Conservation (phyloP, 1,284 basidiomycete genomes). For the Microbotryum saponariae region DNA sequence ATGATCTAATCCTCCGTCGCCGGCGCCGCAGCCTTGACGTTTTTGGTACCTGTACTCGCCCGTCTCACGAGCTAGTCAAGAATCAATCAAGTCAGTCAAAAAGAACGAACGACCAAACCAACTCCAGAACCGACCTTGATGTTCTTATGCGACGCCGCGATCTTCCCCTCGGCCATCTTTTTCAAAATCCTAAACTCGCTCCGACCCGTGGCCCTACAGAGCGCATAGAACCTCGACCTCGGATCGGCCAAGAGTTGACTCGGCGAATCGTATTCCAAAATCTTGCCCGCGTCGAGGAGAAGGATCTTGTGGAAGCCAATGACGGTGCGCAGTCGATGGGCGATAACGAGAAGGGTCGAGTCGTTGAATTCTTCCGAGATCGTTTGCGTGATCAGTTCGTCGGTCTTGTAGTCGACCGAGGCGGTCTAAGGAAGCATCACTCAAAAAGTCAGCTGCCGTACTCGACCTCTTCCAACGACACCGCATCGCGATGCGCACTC, state of each 20-base stretch:
- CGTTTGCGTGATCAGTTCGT: conserved; percentile 63
- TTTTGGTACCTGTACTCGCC: too few relatives aligned
- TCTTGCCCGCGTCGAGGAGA: conserved; percentile 40
- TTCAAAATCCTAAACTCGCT: conserved; percentile 26
- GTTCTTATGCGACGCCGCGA: conserved; percentile 19
- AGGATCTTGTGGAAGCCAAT: conserved; percentile 44
- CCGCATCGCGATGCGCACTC: conserved; percentile 5
- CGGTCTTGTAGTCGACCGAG: conserved; percentile 70
- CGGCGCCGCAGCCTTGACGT: too few relatives aligned
- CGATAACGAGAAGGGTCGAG: conserved; percentile 62
- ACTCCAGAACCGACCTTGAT: conserved; percentile 14
- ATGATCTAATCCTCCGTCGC: too few relatives aligned
- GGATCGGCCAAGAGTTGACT: conserved; percentile 42
- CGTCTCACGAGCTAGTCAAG: too few relatives aligned
- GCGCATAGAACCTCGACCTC: conserved; percentile 25
- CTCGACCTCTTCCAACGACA: not conserved
- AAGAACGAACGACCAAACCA: not conserved
- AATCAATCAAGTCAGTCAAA: too few relatives aligned
- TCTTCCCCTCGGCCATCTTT: conserved; percentile 24
- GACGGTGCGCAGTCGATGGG: conserved; percentile 48
- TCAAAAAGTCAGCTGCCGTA: too few relatives aligned
- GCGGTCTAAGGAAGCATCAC: not conserved
- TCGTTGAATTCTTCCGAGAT: conserved; percentile 63
- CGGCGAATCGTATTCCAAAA: conserved; percentile 48
- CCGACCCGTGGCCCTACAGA: conserved; percentile 28